phyloP scores from a whole-genome alignment of 495 filamentous ascomycete genomes.

The Monascus purpureus region DNA sequence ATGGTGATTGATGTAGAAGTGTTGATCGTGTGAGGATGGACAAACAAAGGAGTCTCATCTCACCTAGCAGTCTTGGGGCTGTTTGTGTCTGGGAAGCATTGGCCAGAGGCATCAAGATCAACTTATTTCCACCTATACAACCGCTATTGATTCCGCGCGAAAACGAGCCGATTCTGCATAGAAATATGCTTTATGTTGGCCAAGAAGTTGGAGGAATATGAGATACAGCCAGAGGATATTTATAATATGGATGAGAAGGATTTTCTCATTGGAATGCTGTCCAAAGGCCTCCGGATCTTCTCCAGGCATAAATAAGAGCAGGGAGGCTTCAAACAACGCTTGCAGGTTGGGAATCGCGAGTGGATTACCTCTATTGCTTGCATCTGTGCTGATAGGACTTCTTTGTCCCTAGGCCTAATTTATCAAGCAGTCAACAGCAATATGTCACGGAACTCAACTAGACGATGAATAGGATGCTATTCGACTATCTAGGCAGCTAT shows the following conservation, averaged over 20 bases:
- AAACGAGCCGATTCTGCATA: conserved; percentile 1
- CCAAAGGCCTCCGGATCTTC: conserved; percentile 2
- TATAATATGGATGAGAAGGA: conserved; percentile 11
- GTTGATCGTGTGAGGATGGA: no score
- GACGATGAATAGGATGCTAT: no score
- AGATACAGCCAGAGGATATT: conserved; percentile 3
- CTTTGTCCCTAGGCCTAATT: neutral
- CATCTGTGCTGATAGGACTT: conserved; percentile 1
- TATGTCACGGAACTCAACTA: no score
- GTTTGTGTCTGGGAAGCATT: no score
- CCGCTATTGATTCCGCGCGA: neutral
- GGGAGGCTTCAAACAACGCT: conserved; percentile 1
- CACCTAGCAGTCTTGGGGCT: no score
- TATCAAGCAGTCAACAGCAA: neutral
- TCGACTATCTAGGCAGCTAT: no score
- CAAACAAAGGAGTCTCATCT: no score
- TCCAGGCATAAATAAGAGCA: conserved; percentile 1
- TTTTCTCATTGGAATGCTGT: conserved; percentile 2
- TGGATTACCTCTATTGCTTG: conserved; percentile 2
- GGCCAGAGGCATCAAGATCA: neutral
- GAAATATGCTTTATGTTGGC: conserved; percentile 3
- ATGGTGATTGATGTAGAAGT: no score
- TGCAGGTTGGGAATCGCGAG: conserved; percentile 1
- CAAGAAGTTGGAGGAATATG: conserved; percentile 2
- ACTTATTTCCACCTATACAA: neutral